Conservation (phyloP, 2,329 filamentous ascomycete species). For the Aspergillus nomiae region DNA sequence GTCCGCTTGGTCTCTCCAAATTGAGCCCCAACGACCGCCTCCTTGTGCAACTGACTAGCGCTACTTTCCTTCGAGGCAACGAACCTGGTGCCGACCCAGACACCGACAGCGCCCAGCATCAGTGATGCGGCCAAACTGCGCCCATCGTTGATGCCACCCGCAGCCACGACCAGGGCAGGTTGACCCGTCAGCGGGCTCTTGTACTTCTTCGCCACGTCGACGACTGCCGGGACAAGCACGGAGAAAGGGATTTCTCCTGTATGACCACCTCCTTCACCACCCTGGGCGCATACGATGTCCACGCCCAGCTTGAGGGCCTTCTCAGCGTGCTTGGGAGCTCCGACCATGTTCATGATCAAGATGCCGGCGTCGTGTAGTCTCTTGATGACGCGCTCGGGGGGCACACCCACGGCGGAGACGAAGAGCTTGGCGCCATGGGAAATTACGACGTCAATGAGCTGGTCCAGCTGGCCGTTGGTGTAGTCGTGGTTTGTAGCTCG, state of each 20-base stretch:
- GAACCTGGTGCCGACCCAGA: slow-evolving; percentile 94
- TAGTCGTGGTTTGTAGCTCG: slow-evolving; percentile 96
- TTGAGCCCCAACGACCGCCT: slow-evolving; percentile 75
- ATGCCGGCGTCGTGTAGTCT: slow-evolving; percentile 77
- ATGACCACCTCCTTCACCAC: slow-evolving; percentile 90
- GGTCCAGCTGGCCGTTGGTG: slow-evolving; percentile 83
- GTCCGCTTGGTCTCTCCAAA: slow-evolving; percentile 82
- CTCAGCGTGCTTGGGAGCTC: slow-evolving; percentile 84
- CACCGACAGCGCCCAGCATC: slow-evolving; percentile 84
- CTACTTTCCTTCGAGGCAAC: slow-evolving; percentile 81
- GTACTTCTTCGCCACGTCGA: slow-evolving; percentile 77
- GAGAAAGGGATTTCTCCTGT: slow-evolving; percentile 84
- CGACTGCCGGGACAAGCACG: slow-evolving; percentile 84
- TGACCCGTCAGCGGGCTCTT: slow-evolving; percentile 69
- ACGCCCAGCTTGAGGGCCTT: slow-evolving; percentile 86
- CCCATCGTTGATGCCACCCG: slow-evolving; percentile 84
- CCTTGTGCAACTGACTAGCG: slow-evolving; percentile 79
- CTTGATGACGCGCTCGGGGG: slow-evolving; percentile 71
- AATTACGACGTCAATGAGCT: slow-evolving; percentile 84
- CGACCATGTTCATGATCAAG: slow-evolving; percentile 96
- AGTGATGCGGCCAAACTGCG: slow-evolving; percentile 76
- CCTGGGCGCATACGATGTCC: slow-evolving; percentile 89
- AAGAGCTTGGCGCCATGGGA: slow-evolving; percentile 82
- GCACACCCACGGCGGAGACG: slow-evolving; percentile 85
- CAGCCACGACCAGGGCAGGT: slow-evolving; percentile 79